Conservation (phyloP, 73 alveolate genomes). For the Paramecium biaurelia region DNA sequence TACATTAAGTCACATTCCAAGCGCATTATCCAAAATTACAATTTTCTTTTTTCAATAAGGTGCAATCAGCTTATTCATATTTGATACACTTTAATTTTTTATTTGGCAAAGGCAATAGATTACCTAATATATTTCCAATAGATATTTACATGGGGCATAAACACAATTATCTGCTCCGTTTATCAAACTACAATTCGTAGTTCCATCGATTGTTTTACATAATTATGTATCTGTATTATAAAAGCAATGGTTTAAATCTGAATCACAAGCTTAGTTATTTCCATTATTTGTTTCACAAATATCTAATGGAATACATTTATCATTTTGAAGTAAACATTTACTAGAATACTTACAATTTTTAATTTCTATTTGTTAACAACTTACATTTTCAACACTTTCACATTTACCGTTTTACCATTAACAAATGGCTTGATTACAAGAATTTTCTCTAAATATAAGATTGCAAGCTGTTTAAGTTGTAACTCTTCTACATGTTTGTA, state of each 20-base stretch:
- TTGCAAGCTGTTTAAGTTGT: background rate
- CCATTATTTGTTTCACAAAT: background rate
- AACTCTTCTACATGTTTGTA: background rate
- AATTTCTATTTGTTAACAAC: background rate
- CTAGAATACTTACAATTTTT: background rate
- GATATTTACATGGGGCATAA: background rate
- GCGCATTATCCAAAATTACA: slow-evolving; percentile 50
- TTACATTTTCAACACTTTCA: background rate
- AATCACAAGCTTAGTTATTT: background rate
- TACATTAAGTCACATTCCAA: background rate
- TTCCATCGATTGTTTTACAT: background rate
- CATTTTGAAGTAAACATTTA: background rate
- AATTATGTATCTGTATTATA: background rate
- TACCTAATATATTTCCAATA: background rate
- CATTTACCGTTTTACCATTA: background rate
- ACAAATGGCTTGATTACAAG: background rate
- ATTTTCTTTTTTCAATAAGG: background rate
- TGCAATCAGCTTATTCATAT: background rate
- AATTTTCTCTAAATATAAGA: background rate
- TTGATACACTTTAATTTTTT: background rate
- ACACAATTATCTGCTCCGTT: background rate
- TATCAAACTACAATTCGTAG: background rate
- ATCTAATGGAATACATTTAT: background rate
- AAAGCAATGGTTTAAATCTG: slow-evolving; percentile 9
- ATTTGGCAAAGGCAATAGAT: background rate